Evolutionary conservation across 352 stramenopile genomes (phyloP).

Genomic region (Globisporangium barbulae): DNA sequence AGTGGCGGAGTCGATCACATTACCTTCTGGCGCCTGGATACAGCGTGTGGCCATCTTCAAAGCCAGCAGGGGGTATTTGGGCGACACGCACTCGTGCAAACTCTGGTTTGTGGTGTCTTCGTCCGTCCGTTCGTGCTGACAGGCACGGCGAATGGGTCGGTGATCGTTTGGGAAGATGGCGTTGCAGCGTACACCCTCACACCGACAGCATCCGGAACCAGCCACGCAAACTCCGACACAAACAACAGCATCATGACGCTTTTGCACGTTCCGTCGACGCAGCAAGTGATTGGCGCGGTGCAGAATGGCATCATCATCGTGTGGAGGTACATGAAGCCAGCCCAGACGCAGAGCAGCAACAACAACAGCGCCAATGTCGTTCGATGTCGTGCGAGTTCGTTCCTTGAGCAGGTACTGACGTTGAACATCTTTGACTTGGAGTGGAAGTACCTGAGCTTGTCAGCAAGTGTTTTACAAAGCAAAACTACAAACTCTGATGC

Average conservation of each 20-base stretch:
- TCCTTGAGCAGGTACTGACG: constrained; percentile 28
- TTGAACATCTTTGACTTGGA: constrained; percentile 16
- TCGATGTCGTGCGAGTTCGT: constrained; percentile 25
- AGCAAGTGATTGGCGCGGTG: constrained; percentile 41
- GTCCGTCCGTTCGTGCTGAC: constrained; percentile 51
- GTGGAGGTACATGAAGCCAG: constrained; percentile 29
- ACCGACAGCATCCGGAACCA: constrained; percentile 2
- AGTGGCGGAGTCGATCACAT: constrained; percentile 68
- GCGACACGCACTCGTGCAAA: constrained; percentile 52
- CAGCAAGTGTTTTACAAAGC: constrained; percentile 8
- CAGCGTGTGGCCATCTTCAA: constrained; percentile 40
- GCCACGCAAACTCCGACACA: neutral
- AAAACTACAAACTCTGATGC: neutral
- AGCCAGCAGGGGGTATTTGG: constrained; percentile 66
- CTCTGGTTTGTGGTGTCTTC: constrained; percentile 36
- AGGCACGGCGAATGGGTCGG: constrained; percentile 37
- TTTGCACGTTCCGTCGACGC: constrained; percentile 26
- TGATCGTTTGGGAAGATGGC: constrained; percentile 57
- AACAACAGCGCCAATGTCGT: constrained; percentile 1
- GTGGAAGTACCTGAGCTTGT: constrained; percentile 12
- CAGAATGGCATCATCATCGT: constrained; percentile 30
- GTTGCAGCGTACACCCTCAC: constrained; percentile 45
- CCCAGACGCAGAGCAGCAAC: neutral
- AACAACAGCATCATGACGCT: constrained; percentile 34
- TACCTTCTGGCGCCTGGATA: constrained; percentile 58